phyloP scores from a whole-genome alignment of 108 stramenopile species.

The Cylindrotheca fusiformis region DNA sequence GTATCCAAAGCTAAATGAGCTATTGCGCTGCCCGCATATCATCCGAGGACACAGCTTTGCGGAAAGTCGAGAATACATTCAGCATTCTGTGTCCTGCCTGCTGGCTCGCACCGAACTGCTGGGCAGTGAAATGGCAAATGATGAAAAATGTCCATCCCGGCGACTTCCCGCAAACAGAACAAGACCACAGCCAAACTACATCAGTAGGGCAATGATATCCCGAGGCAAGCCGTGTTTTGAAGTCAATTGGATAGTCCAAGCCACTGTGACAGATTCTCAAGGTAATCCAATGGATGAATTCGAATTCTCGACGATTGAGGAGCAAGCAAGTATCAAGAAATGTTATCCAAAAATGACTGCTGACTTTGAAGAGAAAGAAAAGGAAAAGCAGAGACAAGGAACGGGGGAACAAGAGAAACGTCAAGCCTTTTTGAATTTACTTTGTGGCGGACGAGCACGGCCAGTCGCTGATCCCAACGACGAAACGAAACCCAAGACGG shows the following conservation, averaged over 20 bases:
- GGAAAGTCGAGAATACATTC: conserved; percentile 54
- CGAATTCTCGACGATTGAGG: conserved; percentile 66
- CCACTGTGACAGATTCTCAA: conserved; percentile 37
- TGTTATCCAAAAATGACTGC: conserved; percentile 48
- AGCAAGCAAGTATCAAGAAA: conserved; percentile 36
- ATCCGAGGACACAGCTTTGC: conserved; percentile 51
- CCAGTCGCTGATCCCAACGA: background rate
- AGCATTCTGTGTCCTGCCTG: conserved; percentile 42
- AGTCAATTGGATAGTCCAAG: conserved; percentile 54
- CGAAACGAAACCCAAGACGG: background rate
- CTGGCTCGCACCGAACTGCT: conserved; percentile 58
- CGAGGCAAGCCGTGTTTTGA: conserved; percentile 46
- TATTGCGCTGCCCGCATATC: conserved; percentile 44
- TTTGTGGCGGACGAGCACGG: background rate
- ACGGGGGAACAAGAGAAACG: conserved; percentile 48
- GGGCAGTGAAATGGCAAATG: background rate
- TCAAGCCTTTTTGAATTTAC: conserved; percentile 41
- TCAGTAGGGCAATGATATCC: conserved; percentile 39
- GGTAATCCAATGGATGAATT: conserved; percentile 50
- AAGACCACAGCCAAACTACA: conserved; percentile 42
- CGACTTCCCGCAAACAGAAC: conserved; percentile 20
- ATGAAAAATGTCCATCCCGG: background rate
- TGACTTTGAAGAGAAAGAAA: conserved; percentile 28
- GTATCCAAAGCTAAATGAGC: conserved; percentile 29
- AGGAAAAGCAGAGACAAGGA: conserved; percentile 47